These are phyloP conservation scores for Syzygium jambos DNA, from an alignment of 345 rosid species.

Conservation along the genomic window DNA sequence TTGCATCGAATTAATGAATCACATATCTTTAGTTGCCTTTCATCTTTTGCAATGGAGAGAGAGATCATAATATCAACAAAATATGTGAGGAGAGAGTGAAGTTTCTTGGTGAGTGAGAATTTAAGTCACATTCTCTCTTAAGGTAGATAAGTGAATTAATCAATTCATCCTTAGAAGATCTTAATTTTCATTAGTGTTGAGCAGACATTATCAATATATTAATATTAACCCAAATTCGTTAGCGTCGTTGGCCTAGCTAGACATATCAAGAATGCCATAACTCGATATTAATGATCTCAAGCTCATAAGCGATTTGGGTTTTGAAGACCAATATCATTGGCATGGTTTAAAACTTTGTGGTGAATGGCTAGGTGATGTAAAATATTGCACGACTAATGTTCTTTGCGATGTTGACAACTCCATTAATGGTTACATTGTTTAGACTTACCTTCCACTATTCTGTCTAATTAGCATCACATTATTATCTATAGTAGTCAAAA, in stretches of 20 bases:
- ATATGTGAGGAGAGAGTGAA: background rate
- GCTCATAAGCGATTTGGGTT: background rate
- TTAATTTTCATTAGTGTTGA: background rate
- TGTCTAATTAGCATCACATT: too few species aligned
- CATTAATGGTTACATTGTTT: background rate
- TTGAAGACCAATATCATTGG: background rate
- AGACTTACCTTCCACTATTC: too few species aligned
- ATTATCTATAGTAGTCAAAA: background rate
- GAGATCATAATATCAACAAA: accelerated
- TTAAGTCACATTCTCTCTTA: background rate
- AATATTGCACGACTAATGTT: background rate
- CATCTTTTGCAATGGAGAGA: background rate
- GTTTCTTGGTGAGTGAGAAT: background rate
- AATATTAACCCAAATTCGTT: background rate
- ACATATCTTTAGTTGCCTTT: background rate
- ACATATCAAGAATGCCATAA: background rate
- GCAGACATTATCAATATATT: accelerated
- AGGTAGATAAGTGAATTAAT: background rate
- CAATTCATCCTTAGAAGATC: background rate
- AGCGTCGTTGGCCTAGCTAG: background rate
- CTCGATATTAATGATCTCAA: accelerated
- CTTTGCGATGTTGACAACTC: background rate
- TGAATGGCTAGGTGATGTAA: background rate
- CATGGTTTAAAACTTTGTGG: background rate
- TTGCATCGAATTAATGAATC: background rate